These are phyloP conservation scores for Eutypella sp. DNA, from an alignment of 2,329 filamentous ascomycete genomes.

Conservation along the genomic window DNA sequence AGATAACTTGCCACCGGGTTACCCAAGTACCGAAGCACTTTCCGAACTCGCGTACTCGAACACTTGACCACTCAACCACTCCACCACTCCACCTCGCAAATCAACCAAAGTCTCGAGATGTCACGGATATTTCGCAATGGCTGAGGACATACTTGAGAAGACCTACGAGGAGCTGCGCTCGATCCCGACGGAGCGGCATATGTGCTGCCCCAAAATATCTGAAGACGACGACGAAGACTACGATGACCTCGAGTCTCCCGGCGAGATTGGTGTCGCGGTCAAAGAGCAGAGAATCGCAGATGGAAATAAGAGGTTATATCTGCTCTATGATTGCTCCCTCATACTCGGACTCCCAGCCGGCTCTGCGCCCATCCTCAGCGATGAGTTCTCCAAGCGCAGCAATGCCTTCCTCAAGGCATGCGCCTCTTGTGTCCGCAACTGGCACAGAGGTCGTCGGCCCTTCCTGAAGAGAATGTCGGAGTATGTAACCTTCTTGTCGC, in stretches of 20 bases:
- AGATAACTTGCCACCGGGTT: too few species aligned
- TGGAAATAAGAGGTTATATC: conserved; percentile 50
- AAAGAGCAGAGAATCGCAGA: conserved; percentile 51
- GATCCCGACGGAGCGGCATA: conserved; percentile 49
- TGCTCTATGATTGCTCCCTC: conserved; percentile 63
- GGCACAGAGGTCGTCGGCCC: conserved; percentile 63
- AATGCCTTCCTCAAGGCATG: conserved; percentile 58
- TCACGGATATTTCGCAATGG: background rate
- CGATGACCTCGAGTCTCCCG: conserved; percentile 44
- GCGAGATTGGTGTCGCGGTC: conserved; percentile 43
- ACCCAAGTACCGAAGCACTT: too few species aligned
- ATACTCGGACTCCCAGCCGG: conserved; percentile 63
- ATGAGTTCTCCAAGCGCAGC: conserved; percentile 53
- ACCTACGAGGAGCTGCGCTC: conserved; percentile 4
- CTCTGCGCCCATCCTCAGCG: conserved; percentile 53
- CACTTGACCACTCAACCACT: background rate
- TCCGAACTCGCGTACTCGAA: too few species aligned
- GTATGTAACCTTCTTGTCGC: conserved; percentile 40
- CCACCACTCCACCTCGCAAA: background rate
- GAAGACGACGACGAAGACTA: conserved; percentile 63
- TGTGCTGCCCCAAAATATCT: conserved; percentile 62
- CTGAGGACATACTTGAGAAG: background rate
- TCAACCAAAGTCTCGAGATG: too few species aligned
- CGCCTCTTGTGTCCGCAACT: conserved; percentile 66
- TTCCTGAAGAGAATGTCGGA: conserved; percentile 60